Base-by-base conservation (phyloP, 768 basidiomycete species). In the Boletellus ananiceps region DNA sequence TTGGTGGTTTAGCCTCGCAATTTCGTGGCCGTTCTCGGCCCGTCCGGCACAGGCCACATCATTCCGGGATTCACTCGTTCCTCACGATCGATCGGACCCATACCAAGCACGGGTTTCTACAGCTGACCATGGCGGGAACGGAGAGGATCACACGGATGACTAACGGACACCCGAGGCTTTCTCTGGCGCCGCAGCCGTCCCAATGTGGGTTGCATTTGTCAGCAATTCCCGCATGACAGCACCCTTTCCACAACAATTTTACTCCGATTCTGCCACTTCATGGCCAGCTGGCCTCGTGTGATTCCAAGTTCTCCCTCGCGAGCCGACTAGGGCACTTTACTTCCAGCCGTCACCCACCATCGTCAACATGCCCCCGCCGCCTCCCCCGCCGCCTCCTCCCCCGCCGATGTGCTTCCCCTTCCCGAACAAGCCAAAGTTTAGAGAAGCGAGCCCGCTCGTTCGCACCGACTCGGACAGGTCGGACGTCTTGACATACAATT, bases 401-500 rank as follows among this genome's bases (percentile, higher is more conserved):
- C 80, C 80, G 7, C 79, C 80, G 14, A 73, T 82, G 50, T 84
- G 82, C 55, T 74, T 84, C 27, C 83, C 82, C 3, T 84, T 82
- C 65, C 60, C 58, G 0, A 69, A 57, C 50, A 63, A 46, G 21
- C 5, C 65, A 2, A 68, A 48, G 27, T 57, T 57, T 47, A 61
- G 59, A 40, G 55, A 63, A 47, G 57, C 66, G 2, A 67, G 61
- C 40, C 66, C 67, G 0, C 63, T 69, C 56, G 48, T 59, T n/a
- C 67, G 68, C 35, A 56, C 45, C 32, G 48, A 74, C 71, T 54
- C 68, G 42, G 66, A 74, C 70, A 58, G 81, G 76, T 68, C 72
- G 66, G 56, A 74, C 67, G 53, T 70, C 70, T 27, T 75, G 68
- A 60, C 74, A 72, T 50, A 63, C 48, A 52, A 51, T 40, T 58